These are phyloP conservation scores for Pelagomonas calceolata DNA, from an alignment of 108 stramenopile species.

Conservation along the genomic window DNA sequence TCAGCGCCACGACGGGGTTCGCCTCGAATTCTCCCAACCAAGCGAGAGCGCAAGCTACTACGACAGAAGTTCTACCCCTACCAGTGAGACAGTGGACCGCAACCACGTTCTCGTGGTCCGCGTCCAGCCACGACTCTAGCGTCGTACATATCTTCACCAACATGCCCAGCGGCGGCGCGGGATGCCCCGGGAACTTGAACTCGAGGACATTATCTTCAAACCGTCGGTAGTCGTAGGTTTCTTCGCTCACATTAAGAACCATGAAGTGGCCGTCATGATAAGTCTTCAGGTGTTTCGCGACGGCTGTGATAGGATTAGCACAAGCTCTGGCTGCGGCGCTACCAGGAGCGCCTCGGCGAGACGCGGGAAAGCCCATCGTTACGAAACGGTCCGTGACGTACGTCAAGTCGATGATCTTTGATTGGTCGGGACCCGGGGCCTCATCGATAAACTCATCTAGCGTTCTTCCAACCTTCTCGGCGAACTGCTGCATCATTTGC, in stretches of 20 bases:
- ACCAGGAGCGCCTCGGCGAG: constrained; percentile 26
- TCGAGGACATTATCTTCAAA: constrained; percentile 80
- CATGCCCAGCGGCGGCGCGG: constrained; percentile 83
- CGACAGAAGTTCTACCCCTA: constrained; percentile 72
- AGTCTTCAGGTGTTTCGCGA: constrained; percentile 57
- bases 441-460: too few species aligned
- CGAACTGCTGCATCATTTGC: too few species aligned
- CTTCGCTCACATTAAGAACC: constrained; percentile 92
- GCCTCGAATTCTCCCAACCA: constrained; percentile 82
- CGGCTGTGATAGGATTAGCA: constrained; percentile 57
- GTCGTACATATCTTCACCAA: constrained; percentile 69
- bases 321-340: constrained; percentile 50
- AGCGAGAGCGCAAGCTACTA: constrained; percentile 75
- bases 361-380: constrained; percentile 61
- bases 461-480: too few species aligned
- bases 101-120: constrained; percentile 75
- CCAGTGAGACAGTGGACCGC: constrained; percentile 94
- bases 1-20: constrained; percentile 62
- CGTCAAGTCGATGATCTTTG: constrained; percentile 46
- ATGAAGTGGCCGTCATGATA: constrained; percentile 66
- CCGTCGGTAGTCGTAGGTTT: constrained; percentile 64
- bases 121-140: constrained; percentile 86
- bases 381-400: constrained; percentile 71
- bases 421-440: too few species aligned
- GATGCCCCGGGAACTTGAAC: constrained; percentile 82